phyloP scores from a whole-genome alignment of 2,329 filamentous ascomycete genomes.

The Ophiocordyceps unilateralis region DNA sequence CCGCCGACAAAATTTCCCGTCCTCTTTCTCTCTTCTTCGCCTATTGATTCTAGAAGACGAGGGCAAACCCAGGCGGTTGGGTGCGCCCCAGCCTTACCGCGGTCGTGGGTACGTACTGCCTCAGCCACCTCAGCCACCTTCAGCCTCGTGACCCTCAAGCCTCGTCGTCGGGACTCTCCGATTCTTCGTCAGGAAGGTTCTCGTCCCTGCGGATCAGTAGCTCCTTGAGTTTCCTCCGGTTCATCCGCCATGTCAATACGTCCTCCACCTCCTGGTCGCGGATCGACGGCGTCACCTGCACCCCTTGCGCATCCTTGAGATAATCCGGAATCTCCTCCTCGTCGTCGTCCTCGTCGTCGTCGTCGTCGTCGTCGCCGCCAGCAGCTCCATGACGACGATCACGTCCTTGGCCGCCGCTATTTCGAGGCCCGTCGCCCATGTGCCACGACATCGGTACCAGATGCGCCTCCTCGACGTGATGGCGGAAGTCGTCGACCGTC shows the following conservation, averaged over 20 bases:
- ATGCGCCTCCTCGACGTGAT: slow-evolving; percentile 37
- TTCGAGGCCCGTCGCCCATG: slow-evolving; percentile 39
- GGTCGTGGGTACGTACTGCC: too few species aligned
- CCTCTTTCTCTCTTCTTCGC: too few species aligned
- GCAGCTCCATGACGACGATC: not conserved
- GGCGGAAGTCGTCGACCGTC: slow-evolving; percentile 18
- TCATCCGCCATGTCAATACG: slow-evolving; percentile 23
- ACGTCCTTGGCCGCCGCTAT: slow-evolving; percentile 12
- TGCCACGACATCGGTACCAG: slow-evolving; percentile 37
- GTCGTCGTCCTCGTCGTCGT: slow-evolving; percentile 3
- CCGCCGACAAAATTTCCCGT: too few species aligned
- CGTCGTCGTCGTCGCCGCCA: slow-evolving; percentile 1
- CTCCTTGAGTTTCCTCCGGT: slow-evolving; percentile 25
- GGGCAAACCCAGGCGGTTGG: too few species aligned
- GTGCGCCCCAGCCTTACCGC: too few species aligned
- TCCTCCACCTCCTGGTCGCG: slow-evolving; percentile 33
- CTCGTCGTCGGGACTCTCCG: slow-evolving; percentile 12
- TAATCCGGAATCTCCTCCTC: slow-evolving; percentile 25
- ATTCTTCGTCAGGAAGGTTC: slow-evolving; percentile 27
- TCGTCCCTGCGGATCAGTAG: slow-evolving; percentile 25
- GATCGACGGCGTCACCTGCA: slow-evolving; percentile 42
- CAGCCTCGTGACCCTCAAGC: slow-evolving; percentile 1
- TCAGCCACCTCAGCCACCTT: not conserved
- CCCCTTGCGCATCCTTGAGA: slow-evolving; percentile 32
- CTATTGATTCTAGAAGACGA: too few species aligned